Base-by-base conservation (phyloP, 2,329 filamentous ascomycete species). In the Coniochaeta sp. region DNA sequence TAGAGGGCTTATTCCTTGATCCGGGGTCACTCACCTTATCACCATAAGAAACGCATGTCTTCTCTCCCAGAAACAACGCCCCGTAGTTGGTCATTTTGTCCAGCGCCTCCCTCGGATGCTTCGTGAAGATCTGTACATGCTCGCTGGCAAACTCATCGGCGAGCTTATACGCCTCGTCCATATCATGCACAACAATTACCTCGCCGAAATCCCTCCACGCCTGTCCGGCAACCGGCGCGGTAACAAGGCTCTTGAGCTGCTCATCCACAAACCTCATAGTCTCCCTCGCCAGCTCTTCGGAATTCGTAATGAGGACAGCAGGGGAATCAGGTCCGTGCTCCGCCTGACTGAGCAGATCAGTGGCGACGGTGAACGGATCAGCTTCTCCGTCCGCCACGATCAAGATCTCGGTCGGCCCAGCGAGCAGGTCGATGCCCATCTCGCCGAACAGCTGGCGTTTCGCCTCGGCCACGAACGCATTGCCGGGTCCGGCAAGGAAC, bases 401-500 rank as follows among this genome's bases (percentile, higher is more conserved):
- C 10, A 82, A 70, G 22, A 82, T 70, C 65, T 84, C 81, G 0
- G 80, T 82, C 12, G 81, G 81, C 0, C 81, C 81, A 0, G 81
- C 81, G 24, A 79, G 74, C 1, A 83, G 71, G 64, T 83, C 80
- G 59, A 83, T 84, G 6, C 81, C 80, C 30, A 83, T 76, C 59
- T 78, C 74, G 17, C 80, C 81, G 60, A 81, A 83, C 0, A 83
- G 68, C 65, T 81, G 80, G 0, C 79, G 72, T 65, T 83, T 84
- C 0, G 76, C 80, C 64, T 81, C 81, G 3, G 81, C 79, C 0
- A 84, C 80, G 65, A 81, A 83, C 1, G 80, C 73, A 63, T 84
- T 83, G 1, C 81, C 81, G 0, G 81, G 81, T 0, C 80, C 81
- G 1, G 80, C 79, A 52, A 83, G 73, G 66, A 81, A 81, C 62